Base-by-base conservation (phyloP, 805 yeast species). In the Kuraishia cidri region DNA sequence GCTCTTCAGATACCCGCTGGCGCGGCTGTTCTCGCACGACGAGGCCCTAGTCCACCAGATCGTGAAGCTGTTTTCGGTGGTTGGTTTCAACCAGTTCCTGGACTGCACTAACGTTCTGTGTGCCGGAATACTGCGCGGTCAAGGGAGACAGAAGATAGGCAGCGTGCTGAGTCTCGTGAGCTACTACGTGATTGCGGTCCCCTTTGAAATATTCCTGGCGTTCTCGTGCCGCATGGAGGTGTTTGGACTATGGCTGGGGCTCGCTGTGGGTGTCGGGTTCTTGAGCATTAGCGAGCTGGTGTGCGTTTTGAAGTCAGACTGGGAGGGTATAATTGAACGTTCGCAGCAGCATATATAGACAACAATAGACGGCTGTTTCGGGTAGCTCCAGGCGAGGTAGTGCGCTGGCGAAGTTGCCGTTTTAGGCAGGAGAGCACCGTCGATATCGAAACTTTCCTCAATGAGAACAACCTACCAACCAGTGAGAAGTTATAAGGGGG, bases 151-250 rank as follows among this genome's bases (percentile, higher is more conserved):
- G 44, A 64, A 61, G 39, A 68, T 72, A 34, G 79, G 78, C 7
- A 76, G 79, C 4, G 53, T 59, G 33, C 53, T 69, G 34, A 72
- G 69, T 45, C 43, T 72, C 25, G 46, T 79, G 10, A 69, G 78
- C 0, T 84, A 84, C 55, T 84, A 84, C 50, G 63, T 68, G 3
- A 57, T 80, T 40, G 88, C 84, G 1, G 60, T 82, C 26, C 94
- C 94, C 0, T 41, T 78, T 24, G 81, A 84, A 0, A 55, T 75
- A 20, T 44, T 68, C 13, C 56, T 82, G 11, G 74, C 84, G 10
- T 72, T 72, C 44, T 46, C 53, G 6, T 54, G 55, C n/a, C 62
- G 62, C 16, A 47, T 69, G 40, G 64, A 68, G 6, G 34, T 56
- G 13, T 29, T 39, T 30, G 62, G 62, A 2, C 37, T 71, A 12